These are phyloP conservation scores for Teunomyces aglyptinius DNA, from an alignment of 805 yeast species.

Conservation along the genomic window DNA sequence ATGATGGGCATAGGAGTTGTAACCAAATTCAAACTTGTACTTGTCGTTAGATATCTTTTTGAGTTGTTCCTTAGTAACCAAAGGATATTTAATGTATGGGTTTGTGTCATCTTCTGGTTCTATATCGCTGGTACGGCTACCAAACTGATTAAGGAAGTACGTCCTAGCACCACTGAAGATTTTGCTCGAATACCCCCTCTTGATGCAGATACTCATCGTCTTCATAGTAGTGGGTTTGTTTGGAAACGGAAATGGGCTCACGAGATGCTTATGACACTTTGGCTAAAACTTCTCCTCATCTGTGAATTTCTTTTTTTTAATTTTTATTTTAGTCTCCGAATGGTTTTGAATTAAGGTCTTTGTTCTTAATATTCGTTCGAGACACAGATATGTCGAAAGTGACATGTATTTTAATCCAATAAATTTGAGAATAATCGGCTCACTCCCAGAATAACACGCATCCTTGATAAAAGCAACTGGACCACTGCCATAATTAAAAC, in stretches of 20 bases:
- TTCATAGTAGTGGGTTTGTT: background rate
- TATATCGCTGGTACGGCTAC: constrained; percentile 5
- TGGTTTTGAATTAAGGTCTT: background rate
- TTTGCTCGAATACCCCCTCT: background rate
- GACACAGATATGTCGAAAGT: too few species aligned
- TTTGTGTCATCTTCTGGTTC: constrained; percentile 25
- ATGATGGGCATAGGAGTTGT: constrained; percentile 50
- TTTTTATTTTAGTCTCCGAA: background rate
- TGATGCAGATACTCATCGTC: background rate
- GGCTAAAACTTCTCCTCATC: background rate
- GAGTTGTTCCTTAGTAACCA: constrained; percentile 40
- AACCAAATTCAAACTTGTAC: constrained; percentile 43
- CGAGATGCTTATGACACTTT: constrained; percentile 2
- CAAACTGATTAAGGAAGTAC: constrained; percentile 20
- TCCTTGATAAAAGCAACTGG: too few species aligned
- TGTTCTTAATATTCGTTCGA: too few species aligned
- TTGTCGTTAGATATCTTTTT: constrained; percentile 34
- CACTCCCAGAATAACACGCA: too few species aligned
- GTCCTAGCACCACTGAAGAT: constrained; percentile 21
- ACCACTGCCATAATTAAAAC: background rate
- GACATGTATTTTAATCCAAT: too few species aligned
- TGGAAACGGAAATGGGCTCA: background rate
- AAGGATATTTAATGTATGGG: constrained; percentile 42
- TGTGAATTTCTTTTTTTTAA: background rate
- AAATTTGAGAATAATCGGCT: too few species aligned